Evolutionary conservation across 2,329 filamentous ascomycete genomes (phyloP).

Genomic region (Aureobasidium lini): DNA sequence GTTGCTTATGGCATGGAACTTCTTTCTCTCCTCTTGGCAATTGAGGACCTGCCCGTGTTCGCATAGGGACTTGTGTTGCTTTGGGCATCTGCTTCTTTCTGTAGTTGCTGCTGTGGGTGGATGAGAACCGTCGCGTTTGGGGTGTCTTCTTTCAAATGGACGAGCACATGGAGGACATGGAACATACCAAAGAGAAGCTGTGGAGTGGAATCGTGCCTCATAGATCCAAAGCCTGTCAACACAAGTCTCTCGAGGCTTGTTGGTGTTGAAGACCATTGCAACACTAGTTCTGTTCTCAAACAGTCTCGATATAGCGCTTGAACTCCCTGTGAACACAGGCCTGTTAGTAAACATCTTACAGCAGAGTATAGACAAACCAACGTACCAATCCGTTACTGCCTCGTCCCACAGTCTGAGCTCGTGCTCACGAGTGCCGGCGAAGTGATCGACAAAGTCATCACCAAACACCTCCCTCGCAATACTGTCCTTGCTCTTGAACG

Average conservation of each 20-base stretch:
- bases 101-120: not conserved
- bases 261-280: not conserved
- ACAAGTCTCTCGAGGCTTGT: not conserved
- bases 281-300: constrained; percentile 17
- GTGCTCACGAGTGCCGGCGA: constrained; percentile 83
- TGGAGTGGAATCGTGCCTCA: not conserved
- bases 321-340: constrained; percentile 27
- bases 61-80: not conserved
- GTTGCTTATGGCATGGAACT: too few relatives aligned
- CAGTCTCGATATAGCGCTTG: constrained; percentile 32
- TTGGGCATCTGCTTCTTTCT: not conserved
- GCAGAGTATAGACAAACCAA: constrained; percentile 21
- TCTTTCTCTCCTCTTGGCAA: too few relatives aligned
- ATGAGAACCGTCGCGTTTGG: not conserved
- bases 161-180: not conserved
- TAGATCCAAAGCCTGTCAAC: not conserved
- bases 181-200: not conserved
- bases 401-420: constrained; percentile 89
- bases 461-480: constrained; percentile 91
- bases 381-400: constrained; percentile 92
- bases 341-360: not conserved
- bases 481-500: constrained; percentile 70
- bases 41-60: too few relatives aligned
- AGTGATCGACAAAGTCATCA: constrained; percentile 93
- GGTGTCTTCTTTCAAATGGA: not conserved